A percentile compares a stretch with the other conserved stretches of the same genome.
phyloP scores from a whole-genome alignment of 441 rosid species.

The Pelargonium exstipulatum region DNA sequence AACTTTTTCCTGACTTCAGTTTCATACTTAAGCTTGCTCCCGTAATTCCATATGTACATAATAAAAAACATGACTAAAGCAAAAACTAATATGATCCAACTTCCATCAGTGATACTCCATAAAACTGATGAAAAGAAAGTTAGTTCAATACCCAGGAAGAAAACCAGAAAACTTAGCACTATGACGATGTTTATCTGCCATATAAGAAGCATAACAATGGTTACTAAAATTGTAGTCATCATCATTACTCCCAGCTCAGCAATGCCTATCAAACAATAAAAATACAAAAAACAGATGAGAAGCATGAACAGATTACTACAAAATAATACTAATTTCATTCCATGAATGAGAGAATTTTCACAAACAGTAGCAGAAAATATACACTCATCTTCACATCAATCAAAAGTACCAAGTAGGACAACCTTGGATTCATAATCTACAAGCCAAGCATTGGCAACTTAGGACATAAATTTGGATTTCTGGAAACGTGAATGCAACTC shows the following conservation, averaged over 20 bases:
- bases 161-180: slow-evolving; percentile 51
- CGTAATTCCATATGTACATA: slow-evolving; percentile 93
- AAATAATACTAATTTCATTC: slow-evolving; percentile 1
- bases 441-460: not conserved
- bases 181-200: slow-evolving; percentile 90
- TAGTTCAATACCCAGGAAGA: slow-evolving; percentile 78
- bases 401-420: not conserved
- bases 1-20: slow-evolving; percentile 88
- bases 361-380: not conserved
- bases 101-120: slow-evolving; percentile 72
- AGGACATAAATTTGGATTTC: not conserved
- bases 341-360: not conserved
- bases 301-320: not conserved
- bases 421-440: slow-evolving; percentile 3
- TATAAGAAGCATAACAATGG: slow-evolving; percentile 93
- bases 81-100: slow-evolving; percentile 92
- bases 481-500: not conserved
- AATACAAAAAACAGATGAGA: slow-evolving; percentile 4
- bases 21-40: slow-evolving; percentile 93
- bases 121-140: slow-evolving; percentile 82
- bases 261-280: slow-evolving; percentile 54
- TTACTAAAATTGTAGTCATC: slow-evolving; percentile 88
- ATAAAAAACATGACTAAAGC: slow-evolving; percentile 76
- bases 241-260: slow-evolving; percentile 98
- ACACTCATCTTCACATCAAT: not conserved